Evolutionary conservation across 805 yeast genomes (phyloP).

Genomic region (Maudiozyma pseudohumilis): DNA sequence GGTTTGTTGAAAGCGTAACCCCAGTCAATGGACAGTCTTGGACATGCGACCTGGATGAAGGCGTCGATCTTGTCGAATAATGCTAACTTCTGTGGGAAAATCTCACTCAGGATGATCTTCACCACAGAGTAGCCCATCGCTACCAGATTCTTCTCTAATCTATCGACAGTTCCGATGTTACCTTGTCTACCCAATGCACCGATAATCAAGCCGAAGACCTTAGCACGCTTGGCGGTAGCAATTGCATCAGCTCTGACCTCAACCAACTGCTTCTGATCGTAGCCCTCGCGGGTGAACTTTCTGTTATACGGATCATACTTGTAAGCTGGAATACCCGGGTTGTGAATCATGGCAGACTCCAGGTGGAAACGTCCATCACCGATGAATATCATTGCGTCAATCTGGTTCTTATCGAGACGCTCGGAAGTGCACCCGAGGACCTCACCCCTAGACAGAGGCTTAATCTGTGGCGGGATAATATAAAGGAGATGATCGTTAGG

Average conservation of each 20-base stretch:
- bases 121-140: constrained; percentile 57
- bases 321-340: constrained; percentile 84
- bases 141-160: constrained; percentile 46
- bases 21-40: constrained; percentile 94
- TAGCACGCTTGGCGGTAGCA: constrained; percentile 44
- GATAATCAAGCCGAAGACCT: constrained; percentile 70
- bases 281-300: constrained; percentile 80
- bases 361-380: constrained; percentile 97
- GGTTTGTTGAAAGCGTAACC: constrained; percentile 95
- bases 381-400: constrained; percentile 75
- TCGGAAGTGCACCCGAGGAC: constrained; percentile 95
- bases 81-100: constrained; percentile 84
- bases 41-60: constrained; percentile 96
- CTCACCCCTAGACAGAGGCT: constrained; percentile 91
- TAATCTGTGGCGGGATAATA: constrained; percentile 78
- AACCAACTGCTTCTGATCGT: constrained; percentile 78
- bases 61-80: constrained; percentile 91
- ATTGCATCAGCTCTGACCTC: constrained; percentile 68
- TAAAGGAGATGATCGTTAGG: constrained; percentile 40
- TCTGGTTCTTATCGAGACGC: constrained; percentile 50
- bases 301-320: constrained; percentile 93
- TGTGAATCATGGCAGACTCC: constrained; percentile 95
- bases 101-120: constrained; percentile 79
- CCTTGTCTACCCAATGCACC: constrained; percentile 98
- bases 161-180: constrained; percentile 61